A percentile compares a stretch with the other conserved stretches of the same genome.
phyloP scores from a whole-genome alignment of 345 rosid species.

The Limnanthes douglasii region DNA sequence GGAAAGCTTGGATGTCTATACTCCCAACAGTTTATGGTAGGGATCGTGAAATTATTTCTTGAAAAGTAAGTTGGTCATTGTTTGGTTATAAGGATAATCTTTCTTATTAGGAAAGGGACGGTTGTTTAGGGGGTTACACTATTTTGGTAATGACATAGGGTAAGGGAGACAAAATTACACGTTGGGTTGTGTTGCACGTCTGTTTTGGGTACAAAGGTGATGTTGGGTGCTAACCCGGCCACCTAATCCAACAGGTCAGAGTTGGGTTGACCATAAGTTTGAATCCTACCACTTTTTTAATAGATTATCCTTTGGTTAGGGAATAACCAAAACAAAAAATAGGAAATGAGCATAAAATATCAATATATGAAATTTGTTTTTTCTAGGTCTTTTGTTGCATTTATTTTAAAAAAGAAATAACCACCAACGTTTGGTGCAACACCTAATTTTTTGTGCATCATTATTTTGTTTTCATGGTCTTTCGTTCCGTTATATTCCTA shows the following conservation, averaged over 20 bases:
- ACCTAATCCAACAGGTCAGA: not conserved
- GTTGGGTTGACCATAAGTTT: not conserved
- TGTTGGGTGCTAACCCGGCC: not conserved
- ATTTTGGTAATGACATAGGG: not conserved
- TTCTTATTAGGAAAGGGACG: not conserved
- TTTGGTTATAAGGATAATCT: not conserved
- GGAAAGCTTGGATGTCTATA: too few species aligned
- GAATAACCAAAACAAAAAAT: too few species aligned
- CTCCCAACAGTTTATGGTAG: too few species aligned
- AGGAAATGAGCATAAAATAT: too few species aligned
- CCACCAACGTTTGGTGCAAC: not conserved
- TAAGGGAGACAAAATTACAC: not conserved
- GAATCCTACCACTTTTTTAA: too few species aligned
- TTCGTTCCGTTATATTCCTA: not conserved
- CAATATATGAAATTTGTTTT: too few species aligned
- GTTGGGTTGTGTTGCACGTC: not conserved
- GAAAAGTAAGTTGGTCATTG: not conserved
- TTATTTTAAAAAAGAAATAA: too few species aligned
- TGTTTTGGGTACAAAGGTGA: not conserved
- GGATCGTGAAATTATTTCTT: too few species aligned
- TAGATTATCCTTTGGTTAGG: too few species aligned
- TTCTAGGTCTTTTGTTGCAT: too few species aligned
- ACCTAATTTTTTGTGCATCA: too few species aligned
- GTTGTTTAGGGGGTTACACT: not conserved
- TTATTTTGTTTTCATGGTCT: too few species aligned